Evolutionary conservation across 352 stramenopile genomes (phyloP).

Genomic region (Blastocystis sp.): DNA sequence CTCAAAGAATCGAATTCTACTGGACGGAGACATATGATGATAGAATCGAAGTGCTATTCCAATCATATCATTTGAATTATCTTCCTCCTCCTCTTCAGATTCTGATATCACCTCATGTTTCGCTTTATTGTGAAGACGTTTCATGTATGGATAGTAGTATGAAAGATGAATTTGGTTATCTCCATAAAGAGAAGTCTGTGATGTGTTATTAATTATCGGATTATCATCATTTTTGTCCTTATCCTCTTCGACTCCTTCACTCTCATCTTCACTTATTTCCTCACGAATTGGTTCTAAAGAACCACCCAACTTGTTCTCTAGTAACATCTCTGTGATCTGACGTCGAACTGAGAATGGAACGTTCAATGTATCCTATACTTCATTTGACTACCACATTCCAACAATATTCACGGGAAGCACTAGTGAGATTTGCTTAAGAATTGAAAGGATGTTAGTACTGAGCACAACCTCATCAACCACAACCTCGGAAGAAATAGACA

Average conservation of each 20-base stretch:
- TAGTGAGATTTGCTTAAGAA: conserved; percentile 19
- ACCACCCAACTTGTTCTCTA: not conserved
- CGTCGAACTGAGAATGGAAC: not conserved
- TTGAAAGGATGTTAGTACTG: not conserved
- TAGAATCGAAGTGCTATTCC: not conserved
- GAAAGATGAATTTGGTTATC: not conserved
- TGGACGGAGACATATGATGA: not conserved
- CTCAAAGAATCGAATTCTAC: conserved; percentile 12
- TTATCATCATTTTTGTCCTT: no score
- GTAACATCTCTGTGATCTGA: not conserved
- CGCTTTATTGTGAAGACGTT: not conserved
- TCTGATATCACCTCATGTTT: no score
- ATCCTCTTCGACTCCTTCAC: no score
- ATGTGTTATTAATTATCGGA: no score
- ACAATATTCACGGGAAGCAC: not conserved
- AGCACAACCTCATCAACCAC: not conserved
- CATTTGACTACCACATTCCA: not conserved
- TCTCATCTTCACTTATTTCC: not conserved
- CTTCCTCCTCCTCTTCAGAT: not conserved
- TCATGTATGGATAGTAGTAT: conserved; percentile 16
- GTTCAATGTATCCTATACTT: conserved; percentile 1
- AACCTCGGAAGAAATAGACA: not conserved
- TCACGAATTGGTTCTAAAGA: not conserved
- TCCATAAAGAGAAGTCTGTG: not conserved
- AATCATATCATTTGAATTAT: conserved; percentile 28